phyloP scores from a whole-genome alignment of 75 land plant species.

The Gnetum montanum region DNA sequence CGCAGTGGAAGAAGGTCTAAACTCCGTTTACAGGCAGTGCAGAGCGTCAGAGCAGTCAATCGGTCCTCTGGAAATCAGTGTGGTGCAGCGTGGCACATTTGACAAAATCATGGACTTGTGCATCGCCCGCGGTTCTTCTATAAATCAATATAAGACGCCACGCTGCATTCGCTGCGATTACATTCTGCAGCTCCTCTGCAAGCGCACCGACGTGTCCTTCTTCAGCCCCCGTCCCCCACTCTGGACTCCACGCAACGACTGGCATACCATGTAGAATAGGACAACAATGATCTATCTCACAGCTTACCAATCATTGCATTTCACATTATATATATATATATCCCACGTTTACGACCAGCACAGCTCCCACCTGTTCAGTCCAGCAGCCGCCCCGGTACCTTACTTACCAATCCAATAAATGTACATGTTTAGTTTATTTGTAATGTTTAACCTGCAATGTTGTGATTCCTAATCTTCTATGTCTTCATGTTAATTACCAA shows the following conservation, averaged over 20 bases:
- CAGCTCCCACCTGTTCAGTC: too few species aligned
- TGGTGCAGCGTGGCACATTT: conserved; percentile 28
- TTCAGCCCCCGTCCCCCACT: conserved; percentile 59
- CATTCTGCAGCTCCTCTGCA: conserved; percentile 50
- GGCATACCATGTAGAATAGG: too few species aligned
- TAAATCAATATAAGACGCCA: conserved; percentile 82
- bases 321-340: too few species aligned
- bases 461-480: too few species aligned
- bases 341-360: too few species aligned
- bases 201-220: conserved; percentile 25
- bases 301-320: too few species aligned
- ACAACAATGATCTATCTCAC: too few species aligned
- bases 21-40: conserved; percentile 14
- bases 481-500: too few species aligned
- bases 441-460: too few species aligned
- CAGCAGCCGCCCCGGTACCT: too few species aligned
- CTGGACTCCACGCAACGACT: conserved; percentile 23
- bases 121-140: conserved; percentile 29
- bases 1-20: conserved; percentile 20
- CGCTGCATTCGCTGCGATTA: conserved; percentile 49
- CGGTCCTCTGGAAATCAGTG: conserved; percentile 31
- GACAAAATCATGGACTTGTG: conserved; percentile 19
- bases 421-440: too few species aligned
- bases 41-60: conserved; percentile 15
- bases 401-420: too few species aligned